Percentiles rank a stretch among this genome's conserved stretches.
These are phyloP conservation scores for Piromyces finnis DNA, from an alignment of 192 early-diverging fungal species.

Conservation along the genomic window DNA sequence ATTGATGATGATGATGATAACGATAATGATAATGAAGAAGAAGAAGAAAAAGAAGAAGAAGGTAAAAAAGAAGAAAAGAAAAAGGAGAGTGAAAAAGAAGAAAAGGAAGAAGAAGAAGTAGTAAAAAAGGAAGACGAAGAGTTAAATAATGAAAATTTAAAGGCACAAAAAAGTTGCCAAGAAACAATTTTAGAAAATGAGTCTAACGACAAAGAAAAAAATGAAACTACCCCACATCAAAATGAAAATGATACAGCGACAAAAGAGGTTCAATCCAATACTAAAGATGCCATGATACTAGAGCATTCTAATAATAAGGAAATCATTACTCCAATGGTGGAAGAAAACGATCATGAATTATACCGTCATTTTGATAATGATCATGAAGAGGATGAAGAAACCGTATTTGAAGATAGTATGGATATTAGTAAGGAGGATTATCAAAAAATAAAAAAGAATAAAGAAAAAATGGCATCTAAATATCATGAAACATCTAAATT, in stretches of 20 bases:
- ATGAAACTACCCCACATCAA: no score
- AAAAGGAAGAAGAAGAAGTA: background rate
- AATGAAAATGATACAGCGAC: no score
- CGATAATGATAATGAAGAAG: no score
- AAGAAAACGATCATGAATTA: background rate
- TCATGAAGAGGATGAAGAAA: background rate
- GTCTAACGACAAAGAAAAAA: no score
- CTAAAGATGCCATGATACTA: no score
- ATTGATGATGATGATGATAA: background rate
- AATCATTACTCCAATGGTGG: background rate
- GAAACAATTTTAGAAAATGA: no score
- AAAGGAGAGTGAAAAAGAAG: background rate
- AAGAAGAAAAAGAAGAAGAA: background rate
- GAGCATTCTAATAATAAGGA: no score
- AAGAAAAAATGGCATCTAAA: background rate
- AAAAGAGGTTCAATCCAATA: no score
- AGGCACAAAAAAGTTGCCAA: no score
- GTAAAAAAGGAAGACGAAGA: no score
- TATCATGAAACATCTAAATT: background rate
- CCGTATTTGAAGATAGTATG: background rate
- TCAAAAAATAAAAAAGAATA: background rate
- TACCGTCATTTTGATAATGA: background rate
- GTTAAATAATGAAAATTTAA: no score
- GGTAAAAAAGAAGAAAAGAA: background rate
- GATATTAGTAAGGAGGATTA: background rate